These are phyloP conservation scores for Inga laurina DNA, from an alignment of 306 rosid species.

Conservation along the genomic window DNA sequence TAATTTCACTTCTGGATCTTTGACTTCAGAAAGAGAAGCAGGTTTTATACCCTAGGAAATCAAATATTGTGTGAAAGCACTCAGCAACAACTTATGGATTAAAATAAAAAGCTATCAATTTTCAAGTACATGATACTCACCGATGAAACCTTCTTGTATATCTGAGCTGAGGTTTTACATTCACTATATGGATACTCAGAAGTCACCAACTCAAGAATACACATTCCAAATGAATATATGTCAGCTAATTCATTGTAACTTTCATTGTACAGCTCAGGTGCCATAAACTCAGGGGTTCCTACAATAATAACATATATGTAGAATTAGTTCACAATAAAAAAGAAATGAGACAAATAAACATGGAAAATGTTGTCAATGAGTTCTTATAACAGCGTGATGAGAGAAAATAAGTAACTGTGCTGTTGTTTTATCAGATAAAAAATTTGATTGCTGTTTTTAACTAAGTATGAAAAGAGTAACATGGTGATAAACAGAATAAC, in stretches of 20 bases:
- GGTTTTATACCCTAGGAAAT: conserved; percentile 44
- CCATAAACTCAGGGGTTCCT: conserved; percentile 67
- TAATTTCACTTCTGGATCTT: conserved; percentile 39
- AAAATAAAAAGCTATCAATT: neutral
- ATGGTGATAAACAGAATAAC: conserved; percentile 11
- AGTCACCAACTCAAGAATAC: conserved; percentile 59
- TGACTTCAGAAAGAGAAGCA: conserved; percentile 37
- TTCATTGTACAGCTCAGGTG: conserved; percentile 60
- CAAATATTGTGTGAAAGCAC: conserved; percentile 22
- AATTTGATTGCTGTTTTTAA: neutral
- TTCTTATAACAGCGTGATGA: neutral
- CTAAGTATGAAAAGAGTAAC: neutral
- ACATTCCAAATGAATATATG: conserved; percentile 58
- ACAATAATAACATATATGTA: conserved; percentile 19
- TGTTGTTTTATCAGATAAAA: neutral
- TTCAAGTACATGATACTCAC: conserved; percentile 33
- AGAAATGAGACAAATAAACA: neutral
- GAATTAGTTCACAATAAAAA: conserved; percentile 8
- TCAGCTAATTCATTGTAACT: conserved; percentile 52
- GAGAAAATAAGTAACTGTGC: neutral
- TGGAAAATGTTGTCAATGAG: neutral
- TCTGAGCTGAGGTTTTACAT: conserved; percentile 55
- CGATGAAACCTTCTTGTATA: conserved; percentile 60
- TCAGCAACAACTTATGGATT: neutral
- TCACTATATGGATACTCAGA: conserved; percentile 54